Evolutionary conservation across 345 rosid species (phyloP), one percentile per base, ranked within the genome.

Genomic region (Murraya koenigii): DNA sequence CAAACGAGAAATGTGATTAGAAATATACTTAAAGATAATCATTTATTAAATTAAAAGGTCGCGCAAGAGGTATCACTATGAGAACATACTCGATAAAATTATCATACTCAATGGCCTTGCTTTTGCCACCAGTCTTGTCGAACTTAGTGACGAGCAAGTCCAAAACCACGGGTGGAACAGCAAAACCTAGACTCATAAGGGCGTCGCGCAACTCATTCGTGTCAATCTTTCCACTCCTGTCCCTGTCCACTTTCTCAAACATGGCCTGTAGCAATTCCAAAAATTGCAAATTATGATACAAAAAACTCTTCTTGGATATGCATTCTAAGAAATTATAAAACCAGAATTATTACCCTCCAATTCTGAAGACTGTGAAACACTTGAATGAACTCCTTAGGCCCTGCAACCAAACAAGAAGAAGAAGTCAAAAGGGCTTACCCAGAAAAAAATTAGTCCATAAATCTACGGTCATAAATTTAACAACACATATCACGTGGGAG

Each of bases 351-450:
- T 52, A 52, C 99, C 91, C 98, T 88, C 99, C 99, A 95, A 75
- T 70, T 92, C 86, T 95, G 99, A 36, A 95, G 97, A 85, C 98
- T 93, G 85, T 93, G 94, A 79, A 93, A 96, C 80, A 96, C 86
- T 23, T 85, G 75, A 64, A 84, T 82, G 85, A 96, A 93, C 77
- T 96, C 99, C 85, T 90, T 92, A 0, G 97, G 98, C 39, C 99
- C 98, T 96, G 83, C 65, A 87, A 22, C 60, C 55, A 71, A 28
- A 28, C 17, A 59, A 26, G 60, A 13, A 33, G 1, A 30, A 30
- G 33, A 49, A 7, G 26, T 20, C 22, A 39, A 44, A 44, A 44
- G 49, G 14, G 0, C 49, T 41, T 13, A n/a, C n/a, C n/a, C n/a
- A n/a, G n/a, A n/a, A n/a, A n/a, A n/a, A n/a, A n/a, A n/a, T n/a